A percentile compares a stretch with the other conserved stretches of the same genome.
These are phyloP conservation scores for Tubosaeta sp. DNA, from an alignment of 768 basidiomycete species.

Conservation along the genomic window DNA sequence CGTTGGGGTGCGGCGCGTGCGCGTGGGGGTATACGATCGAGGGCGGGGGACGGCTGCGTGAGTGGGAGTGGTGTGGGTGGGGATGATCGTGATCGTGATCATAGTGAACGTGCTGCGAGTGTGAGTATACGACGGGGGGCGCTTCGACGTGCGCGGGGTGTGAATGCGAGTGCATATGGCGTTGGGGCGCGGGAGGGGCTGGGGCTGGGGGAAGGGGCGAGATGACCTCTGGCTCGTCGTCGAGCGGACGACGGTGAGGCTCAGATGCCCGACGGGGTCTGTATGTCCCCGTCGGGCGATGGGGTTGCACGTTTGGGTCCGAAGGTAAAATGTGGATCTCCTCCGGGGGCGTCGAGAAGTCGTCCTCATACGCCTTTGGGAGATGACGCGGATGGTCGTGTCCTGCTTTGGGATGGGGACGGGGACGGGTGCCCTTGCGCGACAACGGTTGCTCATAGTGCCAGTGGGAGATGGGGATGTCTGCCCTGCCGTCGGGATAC, in stretches of 20 bases:
- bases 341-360: conserved; percentile 42
- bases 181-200: neutral
- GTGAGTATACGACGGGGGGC: conserved; percentile 33
- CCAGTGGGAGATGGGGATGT: conserved; percentile 57
- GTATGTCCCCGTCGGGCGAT: conserved; percentile 27
- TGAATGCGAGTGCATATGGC: conserved; percentile 16
- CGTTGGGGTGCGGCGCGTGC: conserved; percentile 34
- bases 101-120: conserved; percentile 38
- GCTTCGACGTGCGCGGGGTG: conserved; percentile 16
- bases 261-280: conserved; percentile 29
- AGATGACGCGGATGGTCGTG: conserved; percentile 31
- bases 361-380: conserved; percentile 15
- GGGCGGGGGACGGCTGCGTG: conserved; percentile 41
- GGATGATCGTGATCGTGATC: conserved; percentile 29
- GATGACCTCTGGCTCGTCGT: conserved; percentile 31
- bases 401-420: conserved; percentile 27
- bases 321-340: conserved; percentile 63
- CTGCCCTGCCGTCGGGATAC: conserved; percentile 60
- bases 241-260: conserved; percentile 23
- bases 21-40: conserved; percentile 58
- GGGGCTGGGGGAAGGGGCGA: conserved; percentile 29
- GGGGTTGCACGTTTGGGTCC: conserved; percentile 34
- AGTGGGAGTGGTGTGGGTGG: conserved; percentile 34
- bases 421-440: conserved; percentile 23
- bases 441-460: conserved; percentile 26